Percentiles rank a stretch among this genome's conserved stretches.
Conservation (phyloP, 31 red algal species). For the Asparagopsis taxiformis region DNA sequence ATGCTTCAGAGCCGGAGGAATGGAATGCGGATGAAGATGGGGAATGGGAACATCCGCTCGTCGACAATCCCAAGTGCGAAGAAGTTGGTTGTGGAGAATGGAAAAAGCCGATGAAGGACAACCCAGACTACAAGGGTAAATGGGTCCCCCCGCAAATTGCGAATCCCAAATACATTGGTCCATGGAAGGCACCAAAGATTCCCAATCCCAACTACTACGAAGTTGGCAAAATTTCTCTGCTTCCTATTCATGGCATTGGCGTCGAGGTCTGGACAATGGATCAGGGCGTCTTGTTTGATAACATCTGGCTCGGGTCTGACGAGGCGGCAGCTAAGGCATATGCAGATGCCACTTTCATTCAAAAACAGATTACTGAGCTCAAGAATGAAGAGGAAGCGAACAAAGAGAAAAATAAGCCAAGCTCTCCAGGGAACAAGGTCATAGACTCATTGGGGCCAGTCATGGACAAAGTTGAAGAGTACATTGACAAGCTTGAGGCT, state of each 20-base stretch:
- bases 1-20: slow-evolving; percentile 73
- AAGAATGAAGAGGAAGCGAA: slow-evolving; percentile 52
- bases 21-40: slow-evolving; percentile 95
- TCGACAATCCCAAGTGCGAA: slow-evolving; percentile 91
- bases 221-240: slow-evolving; percentile 45
- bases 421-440: not conserved
- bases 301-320: slow-evolving; percentile 71
- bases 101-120: slow-evolving; percentile 84
- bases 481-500: slow-evolving; percentile 41
- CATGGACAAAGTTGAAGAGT: slow-evolving; percentile 49
- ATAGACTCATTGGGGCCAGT: slow-evolving; percentile 18
- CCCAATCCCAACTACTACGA: slow-evolving; percentile 91
- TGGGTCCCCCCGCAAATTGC: slow-evolving; percentile 90
- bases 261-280: slow-evolving; percentile 98
- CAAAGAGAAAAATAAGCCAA: slow-evolving; percentile 11
- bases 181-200: slow-evolving; percentile 85
- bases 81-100: slow-evolving; percentile 93
- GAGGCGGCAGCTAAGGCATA: slow-evolving; percentile 63
- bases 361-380: slow-evolving; percentile 70
- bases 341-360: slow-evolving; percentile 57
- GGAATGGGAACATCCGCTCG: slow-evolving; percentile 76
- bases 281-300: slow-evolving; percentile 93
- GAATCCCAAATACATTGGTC: slow-evolving; percentile 90
- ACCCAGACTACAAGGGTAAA: slow-evolving; percentile 93
- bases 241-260: slow-evolving; percentile 68